Base-by-base conservation (phyloP, 2,329 filamentous ascomycete genomes). In the Fusarium nanum region DNA sequence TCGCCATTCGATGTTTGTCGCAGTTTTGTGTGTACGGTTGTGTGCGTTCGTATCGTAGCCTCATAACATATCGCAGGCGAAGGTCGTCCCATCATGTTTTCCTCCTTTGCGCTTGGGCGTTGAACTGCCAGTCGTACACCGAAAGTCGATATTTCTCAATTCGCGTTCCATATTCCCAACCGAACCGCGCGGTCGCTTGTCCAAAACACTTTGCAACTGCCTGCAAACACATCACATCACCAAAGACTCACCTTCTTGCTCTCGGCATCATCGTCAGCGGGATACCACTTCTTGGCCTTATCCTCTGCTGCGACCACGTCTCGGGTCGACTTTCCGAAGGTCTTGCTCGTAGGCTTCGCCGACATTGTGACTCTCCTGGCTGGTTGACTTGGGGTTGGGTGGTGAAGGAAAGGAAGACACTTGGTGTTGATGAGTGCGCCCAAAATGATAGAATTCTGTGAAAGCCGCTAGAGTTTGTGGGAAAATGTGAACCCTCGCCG, bases 251-350 rank as follows among this genome's bases (percentile, higher is more conserved):
- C 96, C 93, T 97, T 95, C 91, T 94, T 97, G 81, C 90, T 89
- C 86, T 92, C 87, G 83, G 89, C 83, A 82, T 95, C 92, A 85
- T 98, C 95, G 85, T 97, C 92, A 82, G 93, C 93, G 84, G 94
- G 93, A 88, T 99, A 99, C 93, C 95, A 99, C 89, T 98, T 98
- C 89, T 93, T 91, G 81, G 95, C 95, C 93, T 97, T 97, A 86
- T 97, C 90, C 82, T 88, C 88, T 85, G 88, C 84, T 85, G 92
- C 90, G 84, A 93, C 94, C 84, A 98, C 91, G 85, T 92, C 89
- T 88, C 95, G 91, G 87, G 93, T 92, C 86, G 93, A 93, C 90
- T 96, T 96, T 88, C 94, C 94, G 89, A 97, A 98, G 89, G 92
- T 95, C 93, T 97, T 97, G 81, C 91, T 93, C 86, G 89, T 87